These are phyloP conservation scores for Penicillium verhagenii DNA, from an alignment of 495 filamentous ascomycete species.

Conservation along the genomic window DNA sequence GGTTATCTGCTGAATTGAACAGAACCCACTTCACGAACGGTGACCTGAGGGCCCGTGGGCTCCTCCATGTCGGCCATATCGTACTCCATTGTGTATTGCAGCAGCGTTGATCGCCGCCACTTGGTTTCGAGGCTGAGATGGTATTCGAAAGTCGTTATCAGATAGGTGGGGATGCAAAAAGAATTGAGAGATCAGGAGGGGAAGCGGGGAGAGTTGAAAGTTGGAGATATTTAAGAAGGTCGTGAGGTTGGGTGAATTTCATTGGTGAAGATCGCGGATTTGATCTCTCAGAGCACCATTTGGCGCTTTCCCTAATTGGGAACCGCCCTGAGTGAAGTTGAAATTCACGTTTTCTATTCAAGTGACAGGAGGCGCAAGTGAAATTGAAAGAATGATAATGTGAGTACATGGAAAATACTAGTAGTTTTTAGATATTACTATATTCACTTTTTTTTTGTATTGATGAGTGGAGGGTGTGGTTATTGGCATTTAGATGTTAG, in stretches of 20 bases:
- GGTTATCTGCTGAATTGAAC: background rate
- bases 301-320: conserved; percentile 41
- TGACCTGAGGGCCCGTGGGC: conserved; percentile 64
- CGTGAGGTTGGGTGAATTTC: conserved; percentile 8
- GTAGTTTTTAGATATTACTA: too few species aligned
- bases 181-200: too few species aligned
- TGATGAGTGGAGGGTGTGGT: conserved; percentile 5
- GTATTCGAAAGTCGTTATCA: background rate
- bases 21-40: conserved; percentile 62
- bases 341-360: background rate
- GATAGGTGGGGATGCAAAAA: background rate
- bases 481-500: conserved; percentile 14
- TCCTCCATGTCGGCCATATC: conserved; percentile 60
- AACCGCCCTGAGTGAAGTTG: background rate
- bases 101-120: conserved; percentile 30
- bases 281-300: conserved; percentile 27
- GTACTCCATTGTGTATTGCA: conserved; percentile 58
- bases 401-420: too few species aligned
- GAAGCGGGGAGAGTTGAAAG: background rate
- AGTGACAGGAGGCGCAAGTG: background rate
- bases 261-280: conserved; percentile 21
- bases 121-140: conserved; percentile 11
- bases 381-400: background rate
- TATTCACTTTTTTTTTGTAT: too few species aligned
- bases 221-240: background rate